phyloP scores from a whole-genome alignment of 2,329 filamentous ascomycete species.

The Hymenoscyphus fraxineus region DNA sequence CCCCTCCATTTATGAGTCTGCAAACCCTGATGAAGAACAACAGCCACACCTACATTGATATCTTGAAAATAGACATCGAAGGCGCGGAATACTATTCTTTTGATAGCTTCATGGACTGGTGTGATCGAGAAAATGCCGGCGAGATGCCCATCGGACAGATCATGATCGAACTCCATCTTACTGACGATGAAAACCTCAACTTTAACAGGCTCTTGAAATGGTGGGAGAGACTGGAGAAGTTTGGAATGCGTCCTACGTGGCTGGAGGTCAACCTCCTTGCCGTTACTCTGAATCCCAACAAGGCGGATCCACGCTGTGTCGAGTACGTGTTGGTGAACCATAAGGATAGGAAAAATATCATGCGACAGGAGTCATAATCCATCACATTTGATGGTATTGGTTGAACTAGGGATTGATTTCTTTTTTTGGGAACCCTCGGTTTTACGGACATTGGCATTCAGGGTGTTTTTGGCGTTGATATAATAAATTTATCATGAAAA shows the following conservation, averaged over 20 bases:
- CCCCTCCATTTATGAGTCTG: conserved; percentile 37
- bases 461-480: not conserved
- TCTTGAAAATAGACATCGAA: conserved; percentile 42
- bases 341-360: conserved; percentile 26
- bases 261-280: conserved; percentile 32
- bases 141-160: conserved; percentile 29
- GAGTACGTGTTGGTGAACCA: conserved; percentile 33
- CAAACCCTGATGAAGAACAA: conserved; percentile 39
- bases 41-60: conserved; percentile 39
- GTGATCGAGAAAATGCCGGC: conserved; percentile 12
- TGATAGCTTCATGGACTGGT: conserved; percentile 28
- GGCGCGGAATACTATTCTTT: conserved; percentile 36
- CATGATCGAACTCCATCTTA: conserved; percentile 32
- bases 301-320: conserved; percentile 30
- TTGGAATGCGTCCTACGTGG: conserved; percentile 32
- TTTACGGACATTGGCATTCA: not conserved
- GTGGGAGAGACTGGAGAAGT: conserved; percentile 33
- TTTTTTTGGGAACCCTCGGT: not conserved
- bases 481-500: too few relatives aligned
- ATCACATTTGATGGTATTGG: not conserved
- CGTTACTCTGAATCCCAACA: conserved; percentile 24
- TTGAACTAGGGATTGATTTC: not conserved
- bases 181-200: conserved; percentile 23
- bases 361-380: conserved; percentile 17
- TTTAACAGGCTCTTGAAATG: conserved; percentile 29